Base-by-base conservation (phyloP, 2,329 filamentous ascomycete species). In the Pseudogymnoascus sp. region DNA sequence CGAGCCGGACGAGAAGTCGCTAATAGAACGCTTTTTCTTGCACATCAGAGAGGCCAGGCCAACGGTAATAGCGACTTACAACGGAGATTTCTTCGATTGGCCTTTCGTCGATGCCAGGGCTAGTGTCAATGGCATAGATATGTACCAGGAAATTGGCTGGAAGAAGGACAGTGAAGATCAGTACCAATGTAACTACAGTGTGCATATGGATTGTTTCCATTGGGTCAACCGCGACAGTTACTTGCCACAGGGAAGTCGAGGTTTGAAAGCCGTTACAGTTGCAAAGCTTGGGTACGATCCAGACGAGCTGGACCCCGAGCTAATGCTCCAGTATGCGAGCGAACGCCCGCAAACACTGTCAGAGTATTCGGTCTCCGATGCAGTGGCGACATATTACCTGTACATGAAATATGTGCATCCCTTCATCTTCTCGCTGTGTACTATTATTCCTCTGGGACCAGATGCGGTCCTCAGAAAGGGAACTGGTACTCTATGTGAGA, bases 341-440 rank as follows among this genome's bases (percentile, higher is more conserved):
- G 94, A 99, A 75, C 83, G 91, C 66, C 94, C 94, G 0, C 94
- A 99, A 72, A 96, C 91, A 0, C 79, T 99, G 59, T 93, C 94
- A 7, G 94, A 99, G 70, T 99, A 99, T 76, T 99, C 95, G 0
- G 94, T 99, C 47, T 99, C 95, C 69, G 95, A 99, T 80, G 95
- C 95, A 8, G 94, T 99, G 58, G 94, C 94, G 20, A 99, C 94
- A 0, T 99, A 99, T 73, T 99, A 99, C 71, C 78, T 99, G 64
- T 99, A 99, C 81, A 99, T 99, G 95, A 99, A 99, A 87, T 99
- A 99, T 74, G 90, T 99, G n/a, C 94, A 99, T 73, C 94, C 94
- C 3, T 99, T 99, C 78, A 94, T 99, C 73, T 99, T 99, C 80
- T 97, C 95, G 1, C 79, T 99, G 0, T 99, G 94, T 75, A 99